Evolutionary conservation across 1,284 basidiomycete genomes (phyloP), one percentile per base, ranked within the genome.

Genomic region (Puccinia polysora): DNA sequence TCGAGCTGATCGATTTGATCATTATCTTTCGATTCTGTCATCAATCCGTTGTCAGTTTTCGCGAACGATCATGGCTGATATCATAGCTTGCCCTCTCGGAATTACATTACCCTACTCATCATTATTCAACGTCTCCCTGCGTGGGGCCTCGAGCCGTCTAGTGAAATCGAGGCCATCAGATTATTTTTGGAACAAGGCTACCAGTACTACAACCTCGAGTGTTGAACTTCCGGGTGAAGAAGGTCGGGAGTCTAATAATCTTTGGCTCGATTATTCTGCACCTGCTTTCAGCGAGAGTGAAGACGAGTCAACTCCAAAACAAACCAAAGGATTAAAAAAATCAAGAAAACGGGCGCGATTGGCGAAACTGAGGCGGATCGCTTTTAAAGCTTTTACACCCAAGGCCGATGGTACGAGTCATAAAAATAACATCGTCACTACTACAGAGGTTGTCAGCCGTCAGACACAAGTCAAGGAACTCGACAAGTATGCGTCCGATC

Each of bases 141-240:
- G 62, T 23, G 40, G 34, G 47, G 10, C 25, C 43, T 62, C 59
- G 32, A 62, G 15, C 38, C 59, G 59, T 45, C 15, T 15, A 47
- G 25, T 30, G 6, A 43, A 47, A 12, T 45, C 59, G n/a, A n/a
- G 68, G 30, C 58, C 68, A 40, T 34, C 69, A 8, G 47, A 55
- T 20, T 63, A 72, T 43, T 72, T 72, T 32, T 72, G 69, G 69
- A 43, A 72, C 6, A 63, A 56, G 43, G 69, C 69, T 20, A 47
- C 34, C 15, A 20, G n/a, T n/a, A n/a, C 49, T 47, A 25, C 49
- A 53, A 28, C 49, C 36, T 56, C 47, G 10, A n/a, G 30, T n/a
- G 8, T 34, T 15, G 20, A 7, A 3, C 20, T 10, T 12, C n/a
- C 15, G 40, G 20, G 30, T 28, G 43, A 53, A 18, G 28, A 32